Conservation (phyloP, 1,284 basidiomycete genomes). For the Caloboletus inedulis region DNA sequence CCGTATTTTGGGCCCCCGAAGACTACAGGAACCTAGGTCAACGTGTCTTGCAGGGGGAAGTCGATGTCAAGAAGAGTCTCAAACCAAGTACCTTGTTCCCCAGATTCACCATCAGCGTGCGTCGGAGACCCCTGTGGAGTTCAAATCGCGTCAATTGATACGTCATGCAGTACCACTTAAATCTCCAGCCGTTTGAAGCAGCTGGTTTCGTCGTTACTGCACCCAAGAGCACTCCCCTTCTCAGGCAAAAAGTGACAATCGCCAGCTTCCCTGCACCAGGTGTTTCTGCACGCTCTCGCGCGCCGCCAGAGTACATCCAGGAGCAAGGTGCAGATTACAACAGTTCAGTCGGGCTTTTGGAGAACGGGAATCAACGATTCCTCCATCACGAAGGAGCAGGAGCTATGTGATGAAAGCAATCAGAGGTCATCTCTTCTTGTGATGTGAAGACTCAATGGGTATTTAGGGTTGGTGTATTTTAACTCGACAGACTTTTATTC, state of each 20-base stretch:
- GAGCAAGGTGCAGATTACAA: slow-evolving; percentile 47
- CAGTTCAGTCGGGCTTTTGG: slow-evolving; percentile 48
- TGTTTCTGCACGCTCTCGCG: slow-evolving; percentile 43
- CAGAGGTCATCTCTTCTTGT: neutral
- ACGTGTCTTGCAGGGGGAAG: slow-evolving; percentile 48
- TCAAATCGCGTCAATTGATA: neutral
- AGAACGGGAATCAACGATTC: slow-evolving; percentile 58
- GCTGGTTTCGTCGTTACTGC: slow-evolving; percentile 41
- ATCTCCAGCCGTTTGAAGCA: slow-evolving; percentile 44
- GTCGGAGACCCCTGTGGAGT: neutral
- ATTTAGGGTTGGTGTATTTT: neutral
- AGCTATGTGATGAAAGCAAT: slow-evolving; percentile 1
- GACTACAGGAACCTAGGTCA: slow-evolving; percentile 29
- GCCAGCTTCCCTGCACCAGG: slow-evolving; percentile 43
- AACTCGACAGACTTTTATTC: slow-evolving; percentile 1
- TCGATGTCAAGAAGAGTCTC: slow-evolving; percentile 44
- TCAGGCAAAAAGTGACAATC: slow-evolving; percentile 44
- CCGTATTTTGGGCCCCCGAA: slow-evolving; percentile 47
- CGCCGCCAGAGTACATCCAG: slow-evolving; percentile 52
- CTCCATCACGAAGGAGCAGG: slow-evolving; percentile 29
- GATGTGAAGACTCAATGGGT: neutral
- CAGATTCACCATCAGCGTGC: slow-evolving; percentile 46
- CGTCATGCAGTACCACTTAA: slow-evolving; percentile 43
- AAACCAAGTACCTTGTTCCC: slow-evolving; percentile 57
- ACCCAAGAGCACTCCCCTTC: slow-evolving; percentile 31